A percentile compares a stretch with the other conserved stretches of the same genome.
Evolutionary conservation across 2,329 filamentous ascomycete genomes (phyloP).

Genomic region (Claviceps cyperi): DNA sequence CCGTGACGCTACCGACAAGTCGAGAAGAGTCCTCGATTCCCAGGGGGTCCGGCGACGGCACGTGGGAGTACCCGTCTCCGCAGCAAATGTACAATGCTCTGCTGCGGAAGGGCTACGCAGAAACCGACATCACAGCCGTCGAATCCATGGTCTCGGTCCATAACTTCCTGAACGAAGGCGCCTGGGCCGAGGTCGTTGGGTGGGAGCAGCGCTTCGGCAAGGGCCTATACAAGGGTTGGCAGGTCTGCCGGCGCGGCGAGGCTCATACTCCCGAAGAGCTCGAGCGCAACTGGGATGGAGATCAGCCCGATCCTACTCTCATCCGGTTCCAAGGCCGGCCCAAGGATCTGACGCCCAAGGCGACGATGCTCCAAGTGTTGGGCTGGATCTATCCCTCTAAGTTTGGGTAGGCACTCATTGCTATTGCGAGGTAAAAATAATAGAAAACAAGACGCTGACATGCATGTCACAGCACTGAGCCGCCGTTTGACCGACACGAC

Average conservation of each 20-base stretch:
- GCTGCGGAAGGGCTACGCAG: slow-evolving; percentile 85
- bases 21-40: slow-evolving; percentile 85
- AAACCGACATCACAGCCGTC: slow-evolving; percentile 84
- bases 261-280: slow-evolving; percentile 35
- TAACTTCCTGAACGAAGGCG: slow-evolving; percentile 96
- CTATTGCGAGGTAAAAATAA: background rate
- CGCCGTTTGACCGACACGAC: slow-evolving; percentile 92
- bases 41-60: slow-evolving; percentile 60
- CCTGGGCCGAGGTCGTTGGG: slow-evolving; percentile 85
- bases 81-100: slow-evolving; percentile 99
- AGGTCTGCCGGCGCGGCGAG: slow-evolving; percentile 60
- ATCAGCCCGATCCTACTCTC: slow-evolving; percentile 52
- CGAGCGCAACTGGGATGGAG: slow-evolving; percentile 37
- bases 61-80: slow-evolving; percentile 96
- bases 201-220: slow-evolving; percentile 80
- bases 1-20: slow-evolving; percentile 57
- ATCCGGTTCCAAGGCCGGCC: slow-evolving; percentile 82
- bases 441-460: slow-evolving; percentile 1
- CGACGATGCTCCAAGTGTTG: slow-evolving; percentile 66
- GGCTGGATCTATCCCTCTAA: slow-evolving; percentile 65
- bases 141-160: slow-evolving; percentile 96
- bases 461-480: slow-evolving; percentile 44
- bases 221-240: slow-evolving; percentile 59
- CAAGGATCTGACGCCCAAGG: slow-evolving; percentile 82
- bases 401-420: slow-evolving; percentile 48